These are phyloP conservation scores for Excoecaria cochinchinensis DNA, from an alignment of 345 rosid species.

Conservation along the genomic window DNA sequence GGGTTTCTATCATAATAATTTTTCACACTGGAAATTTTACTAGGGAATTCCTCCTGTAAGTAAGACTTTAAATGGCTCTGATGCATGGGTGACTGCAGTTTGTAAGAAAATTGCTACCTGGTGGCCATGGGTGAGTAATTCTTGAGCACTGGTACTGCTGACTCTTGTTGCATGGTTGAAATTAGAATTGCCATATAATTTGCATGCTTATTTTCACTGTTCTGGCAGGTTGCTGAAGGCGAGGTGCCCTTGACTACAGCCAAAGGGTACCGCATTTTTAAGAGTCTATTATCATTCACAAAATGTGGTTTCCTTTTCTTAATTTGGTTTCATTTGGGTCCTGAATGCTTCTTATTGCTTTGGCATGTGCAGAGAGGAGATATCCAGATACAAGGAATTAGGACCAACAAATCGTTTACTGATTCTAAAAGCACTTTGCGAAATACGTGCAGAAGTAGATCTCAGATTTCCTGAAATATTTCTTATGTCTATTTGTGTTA, in stretches of 20 bases:
- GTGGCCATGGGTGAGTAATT: slow-evolving; percentile 80
- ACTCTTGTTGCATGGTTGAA: slow-evolving; percentile 1
- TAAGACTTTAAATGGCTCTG: slow-evolving; percentile 49
- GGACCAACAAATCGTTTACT: slow-evolving; percentile 54
- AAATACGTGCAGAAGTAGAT: slow-evolving; percentile 69
- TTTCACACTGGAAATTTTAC: slow-evolving; percentile 11
- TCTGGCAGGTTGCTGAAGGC: slow-evolving; percentile 74
- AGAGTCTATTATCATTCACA: background rate
- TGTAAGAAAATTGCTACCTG: slow-evolving; percentile 69
- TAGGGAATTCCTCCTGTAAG: slow-evolving; percentile 77
- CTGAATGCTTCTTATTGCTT: slow-evolving; percentile 16
- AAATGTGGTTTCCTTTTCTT: background rate
- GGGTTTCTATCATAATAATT: background rate
- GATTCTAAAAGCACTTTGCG: slow-evolving; percentile 81
- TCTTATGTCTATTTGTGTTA: slow-evolving; percentile 3
- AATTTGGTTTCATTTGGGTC: slow-evolving; percentile 3
- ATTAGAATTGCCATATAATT: background rate
- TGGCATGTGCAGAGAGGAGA: slow-evolving; percentile 59
- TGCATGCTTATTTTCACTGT: background rate
- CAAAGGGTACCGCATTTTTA: slow-evolving; percentile 49
- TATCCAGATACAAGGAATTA: slow-evolving; percentile 57
- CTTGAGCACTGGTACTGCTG: slow-evolving; percentile 7
- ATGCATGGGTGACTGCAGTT: slow-evolving; percentile 74
- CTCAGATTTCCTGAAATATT: slow-evolving; percentile 14
- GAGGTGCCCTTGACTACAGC: slow-evolving; percentile 53